Base-by-base conservation (phyloP, 1,284 basidiomycete genomes). In the Lentinus polychrous region DNA sequence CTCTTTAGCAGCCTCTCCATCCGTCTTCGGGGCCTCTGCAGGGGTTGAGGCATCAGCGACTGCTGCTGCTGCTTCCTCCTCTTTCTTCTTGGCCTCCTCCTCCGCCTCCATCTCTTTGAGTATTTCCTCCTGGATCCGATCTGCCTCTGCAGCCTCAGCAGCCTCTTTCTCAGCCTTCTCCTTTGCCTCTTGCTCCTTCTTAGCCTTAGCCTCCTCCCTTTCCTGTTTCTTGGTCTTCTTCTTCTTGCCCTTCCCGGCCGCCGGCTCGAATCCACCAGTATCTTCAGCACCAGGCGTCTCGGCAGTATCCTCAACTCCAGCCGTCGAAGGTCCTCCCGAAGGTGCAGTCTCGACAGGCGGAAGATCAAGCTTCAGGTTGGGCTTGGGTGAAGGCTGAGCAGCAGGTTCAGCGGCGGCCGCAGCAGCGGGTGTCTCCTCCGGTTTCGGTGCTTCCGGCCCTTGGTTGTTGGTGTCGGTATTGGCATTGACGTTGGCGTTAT, bases 171-270 rank as follows among this genome's bases (percentile, higher is more conserved):
- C 54, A 35, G 45, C 44, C 46, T 49, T 46, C 51, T 50, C 51
- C 31, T 58, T 58, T 8, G 55, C 55, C 5, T 53, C 54, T 37
- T 52, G 50, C 20, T 36, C 46, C 45, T 56, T 36, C 15, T 50
- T 10, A 7, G 55, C 58, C 46, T 48, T 53, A 12, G 50, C 52
- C 20, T 46, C 39, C 36, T 43, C 35, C 41, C 44, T 34, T 17
- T 22, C 35, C 35, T 48, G 27, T n/a, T 45, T 43, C 37, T 23
- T 47, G 6, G 37, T 31, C 45, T 49, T 49, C 40, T 24, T 37
- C 22, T 38, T 42, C 32, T 36, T 43, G 8, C 40, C 48, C 2
- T 23, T 24, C 8, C 43, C 41, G 14, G 45, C 27, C 5, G 37
- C 12, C 7, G 48, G 41, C 15, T 20, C 36, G 3, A 43, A 33